phyloP scores from a whole-genome alignment of 257 asterid species.

The Gardenia jasminoides region DNA sequence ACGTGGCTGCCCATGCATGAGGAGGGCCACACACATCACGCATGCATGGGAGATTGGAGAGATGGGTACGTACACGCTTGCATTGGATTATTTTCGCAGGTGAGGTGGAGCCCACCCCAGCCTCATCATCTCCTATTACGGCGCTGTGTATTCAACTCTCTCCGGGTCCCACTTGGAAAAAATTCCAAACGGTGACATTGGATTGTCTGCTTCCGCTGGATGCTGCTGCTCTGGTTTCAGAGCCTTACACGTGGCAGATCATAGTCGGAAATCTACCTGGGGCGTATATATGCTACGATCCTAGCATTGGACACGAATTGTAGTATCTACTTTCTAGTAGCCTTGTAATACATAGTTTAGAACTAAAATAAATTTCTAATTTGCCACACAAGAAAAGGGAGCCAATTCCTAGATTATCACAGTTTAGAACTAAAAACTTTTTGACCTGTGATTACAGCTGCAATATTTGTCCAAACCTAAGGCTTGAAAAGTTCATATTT shows the following conservation, averaged over 20 bases:
- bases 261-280: too few relatives aligned
- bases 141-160: not conserved
- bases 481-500: too few relatives aligned
- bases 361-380: too few relatives aligned
- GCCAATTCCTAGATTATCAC: too few relatives aligned
- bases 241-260: not conserved
- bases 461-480: too few relatives aligned
- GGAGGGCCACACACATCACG: not conserved
- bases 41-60: conserved; percentile 11
- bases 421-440: too few relatives aligned
- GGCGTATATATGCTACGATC: too few relatives aligned
- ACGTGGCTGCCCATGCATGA: not conserved
- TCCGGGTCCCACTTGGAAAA: not conserved
- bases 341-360: too few relatives aligned
- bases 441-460: too few relatives aligned
- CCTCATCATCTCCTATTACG: not conserved
- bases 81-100: not conserved
- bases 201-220: not conserved
- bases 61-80: not conserved
- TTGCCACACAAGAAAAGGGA: too few relatives aligned
- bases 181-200: not conserved
- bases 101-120: not conserved
- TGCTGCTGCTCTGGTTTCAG: not conserved
- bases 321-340: too few relatives aligned
- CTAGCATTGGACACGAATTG: too few relatives aligned